These are phyloP conservation scores for Diplodia sapinea DNA, from an alignment of 2,329 filamentous ascomycete species.

Conservation along the genomic window DNA sequence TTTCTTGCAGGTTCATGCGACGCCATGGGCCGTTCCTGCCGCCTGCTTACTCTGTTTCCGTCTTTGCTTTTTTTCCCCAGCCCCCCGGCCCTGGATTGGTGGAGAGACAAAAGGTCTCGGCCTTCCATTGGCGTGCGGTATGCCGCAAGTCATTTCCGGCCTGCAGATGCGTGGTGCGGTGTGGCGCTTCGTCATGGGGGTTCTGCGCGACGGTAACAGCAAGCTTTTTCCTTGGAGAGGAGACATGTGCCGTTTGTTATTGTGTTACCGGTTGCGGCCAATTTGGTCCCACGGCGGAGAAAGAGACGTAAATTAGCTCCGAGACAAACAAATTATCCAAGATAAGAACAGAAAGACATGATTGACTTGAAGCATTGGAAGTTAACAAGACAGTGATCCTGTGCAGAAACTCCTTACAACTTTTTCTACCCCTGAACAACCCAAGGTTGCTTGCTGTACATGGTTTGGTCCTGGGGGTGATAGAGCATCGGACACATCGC, in stretches of 20 bases:
- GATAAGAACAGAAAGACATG: no score
- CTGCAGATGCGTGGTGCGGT: slow-evolving; percentile 1
- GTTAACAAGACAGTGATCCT: no score
- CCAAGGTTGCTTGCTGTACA: no score
- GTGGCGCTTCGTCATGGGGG: not conserved
- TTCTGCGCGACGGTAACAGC: not conserved
- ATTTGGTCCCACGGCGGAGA: not conserved
- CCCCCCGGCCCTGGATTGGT: not conserved
- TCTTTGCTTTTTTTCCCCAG: not conserved
- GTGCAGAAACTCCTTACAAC: no score
- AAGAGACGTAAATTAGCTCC: not conserved
- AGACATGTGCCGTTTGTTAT: not conserved
- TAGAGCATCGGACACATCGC: no score
- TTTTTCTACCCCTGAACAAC: no score
- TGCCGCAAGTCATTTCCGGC: not conserved
- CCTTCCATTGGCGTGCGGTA: not conserved
- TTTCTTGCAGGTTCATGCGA: not conserved
- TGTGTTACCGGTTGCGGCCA: not conserved
- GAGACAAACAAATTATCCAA: not conserved
- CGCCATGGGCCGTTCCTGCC: not conserved
- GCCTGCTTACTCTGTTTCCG: not conserved
- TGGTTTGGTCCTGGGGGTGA: no score
- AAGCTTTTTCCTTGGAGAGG: not conserved
- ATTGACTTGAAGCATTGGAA: no score
- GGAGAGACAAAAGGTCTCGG: not conserved